A percentile compares a stretch with the other conserved stretches of the same genome.
Conservation (phyloP, 495 filamentous ascomycete genomes). For the Xylaria venustula region DNA sequence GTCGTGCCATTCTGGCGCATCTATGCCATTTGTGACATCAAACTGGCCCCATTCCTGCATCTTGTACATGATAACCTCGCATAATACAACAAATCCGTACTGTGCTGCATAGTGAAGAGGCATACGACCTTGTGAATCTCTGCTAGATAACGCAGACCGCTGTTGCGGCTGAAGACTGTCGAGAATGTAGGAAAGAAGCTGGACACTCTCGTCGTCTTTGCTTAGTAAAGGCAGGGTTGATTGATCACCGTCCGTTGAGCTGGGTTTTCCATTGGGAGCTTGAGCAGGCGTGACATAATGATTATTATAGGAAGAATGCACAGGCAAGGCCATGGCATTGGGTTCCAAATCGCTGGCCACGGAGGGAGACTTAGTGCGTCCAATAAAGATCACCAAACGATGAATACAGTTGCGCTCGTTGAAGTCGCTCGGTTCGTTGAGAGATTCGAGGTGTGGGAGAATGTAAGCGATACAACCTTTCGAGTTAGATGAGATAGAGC, state of each 20-base stretch:
- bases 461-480: slow-evolving; percentile 67
- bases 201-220: slow-evolving; percentile 70
- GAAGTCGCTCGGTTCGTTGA: slow-evolving; percentile 87
- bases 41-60: slow-evolving; percentile 90
- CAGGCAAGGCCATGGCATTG: slow-evolving; percentile 43
- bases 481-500: slow-evolving; percentile 71
- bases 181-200: slow-evolving; percentile 71
- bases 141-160: slow-evolving; percentile 61
- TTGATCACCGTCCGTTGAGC: slow-evolving; percentile 25
- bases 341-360: slow-evolving; percentile 49
- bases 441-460: slow-evolving; percentile 60
- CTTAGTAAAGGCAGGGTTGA: slow-evolving; percentile 60
- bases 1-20: slow-evolving; percentile 85
- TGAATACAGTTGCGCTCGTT: slow-evolving; percentile 93
- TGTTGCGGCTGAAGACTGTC: slow-evolving; percentile 68
- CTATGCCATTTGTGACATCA: slow-evolving; percentile 78
- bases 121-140: slow-evolving; percentile 78
- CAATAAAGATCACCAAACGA: slow-evolving; percentile 85
- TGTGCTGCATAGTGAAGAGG: slow-evolving; percentile 95
- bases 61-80: slow-evolving; percentile 79
- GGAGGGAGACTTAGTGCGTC: slow-evolving; percentile 66
- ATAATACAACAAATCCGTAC: slow-evolving; percentile 86
- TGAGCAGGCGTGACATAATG: slow-evolving; percentile 62
- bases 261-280: slow-evolving; percentile 45
- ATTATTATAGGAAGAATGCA: slow-evolving; percentile 62